Evolutionary conservation across 1,139 yeast genomes (phyloP).

Genomic region (Geotrichum citri-aurantii): DNA sequence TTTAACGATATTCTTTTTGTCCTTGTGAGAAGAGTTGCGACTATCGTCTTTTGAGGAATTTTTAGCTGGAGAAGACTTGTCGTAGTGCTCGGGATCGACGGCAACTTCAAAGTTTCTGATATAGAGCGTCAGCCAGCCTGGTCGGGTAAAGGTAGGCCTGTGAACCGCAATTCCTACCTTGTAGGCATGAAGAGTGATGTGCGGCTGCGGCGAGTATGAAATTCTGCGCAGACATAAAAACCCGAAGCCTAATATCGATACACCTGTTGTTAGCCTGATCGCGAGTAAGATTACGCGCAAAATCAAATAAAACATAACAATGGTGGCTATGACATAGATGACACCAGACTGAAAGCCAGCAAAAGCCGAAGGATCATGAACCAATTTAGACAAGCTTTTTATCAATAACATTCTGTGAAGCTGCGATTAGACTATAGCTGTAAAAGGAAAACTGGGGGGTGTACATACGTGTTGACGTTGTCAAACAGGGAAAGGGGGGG

Average conservation of each 20-base stretch:
- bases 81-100: slow-evolving; percentile 26
- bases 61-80: background rate
- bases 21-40: slow-evolving; percentile 20
- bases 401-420: background rate
- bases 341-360: background rate
- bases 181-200: slow-evolving; percentile 35
- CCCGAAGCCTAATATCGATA: slow-evolving; percentile 41
- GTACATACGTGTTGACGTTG: background rate
- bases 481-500: no score
- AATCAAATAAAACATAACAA: slow-evolving; percentile 29
- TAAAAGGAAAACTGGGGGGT: background rate
- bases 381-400: background rate
- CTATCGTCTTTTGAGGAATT: slow-evolving; percentile 8
- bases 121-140: slow-evolving; percentile 35
- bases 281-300: slow-evolving; percentile 38
- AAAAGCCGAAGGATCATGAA: background rate
- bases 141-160: slow-evolving; percentile 40
- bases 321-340: slow-evolving; percentile 18
- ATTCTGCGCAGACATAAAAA: slow-evolving; percentile 39
- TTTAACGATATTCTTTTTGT: slow-evolving; percentile 19
- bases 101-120: slow-evolving; percentile 31
- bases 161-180: slow-evolving; percentile 36
- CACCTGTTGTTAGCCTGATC: slow-evolving; percentile 39
- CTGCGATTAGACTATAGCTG: background rate
- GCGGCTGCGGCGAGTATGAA: slow-evolving; percentile 34